Base-by-base conservation (phyloP, 352 stramenopile genomes). In the Phytophthora sansomeana region DNA sequence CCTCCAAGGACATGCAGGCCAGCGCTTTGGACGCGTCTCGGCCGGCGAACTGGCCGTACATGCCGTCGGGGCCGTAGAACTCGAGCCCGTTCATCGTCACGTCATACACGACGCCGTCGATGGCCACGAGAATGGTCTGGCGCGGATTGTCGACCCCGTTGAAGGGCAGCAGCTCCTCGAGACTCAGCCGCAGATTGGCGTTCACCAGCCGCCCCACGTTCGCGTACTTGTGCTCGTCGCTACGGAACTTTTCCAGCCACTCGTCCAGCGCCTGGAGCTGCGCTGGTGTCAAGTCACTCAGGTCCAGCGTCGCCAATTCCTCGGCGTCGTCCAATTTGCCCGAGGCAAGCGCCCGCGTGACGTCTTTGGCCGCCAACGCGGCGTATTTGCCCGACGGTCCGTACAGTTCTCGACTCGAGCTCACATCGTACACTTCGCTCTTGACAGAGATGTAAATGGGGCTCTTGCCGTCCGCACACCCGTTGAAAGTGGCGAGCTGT, bases 401-500 rank as follows among this genome's bases (percentile, higher is more conserved):
- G 68, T 98, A 99, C 64, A 96, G 86, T 43, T 97, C 80, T 24
- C 79, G 61, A 58, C 87, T 92, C 17, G 79, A 76, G 24, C 78
- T 95, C 24, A 98, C 95, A 77, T 99, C 95, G 80, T 98, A 99
- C 2, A 99, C 90, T 14, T 93, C 93, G 24, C 95, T 94, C 58
- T 85, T 77, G 5, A 98, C 55, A 6, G 92, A 92, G 5, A 99
- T 78, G 75, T 98, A 98, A 13, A 98, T 90, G 10, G 88, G 85
- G 19, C 92, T 92, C 28, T 82, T 64, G 69, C 86, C 58, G 9
- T 69, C 80, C 3, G 28, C 47, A 24, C 17, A 43, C 14, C 93
- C 95, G 65, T 98, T 84, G 69, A 97, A 98, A 26, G 78, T 57
- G 8, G 69, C 52, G 16, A 98, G 75, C 63, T 98, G 83, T 38